These are phyloP conservation scores for Russula foetens DNA, from an alignment of 768 basidiomycete species.

Conservation along the genomic window DNA sequence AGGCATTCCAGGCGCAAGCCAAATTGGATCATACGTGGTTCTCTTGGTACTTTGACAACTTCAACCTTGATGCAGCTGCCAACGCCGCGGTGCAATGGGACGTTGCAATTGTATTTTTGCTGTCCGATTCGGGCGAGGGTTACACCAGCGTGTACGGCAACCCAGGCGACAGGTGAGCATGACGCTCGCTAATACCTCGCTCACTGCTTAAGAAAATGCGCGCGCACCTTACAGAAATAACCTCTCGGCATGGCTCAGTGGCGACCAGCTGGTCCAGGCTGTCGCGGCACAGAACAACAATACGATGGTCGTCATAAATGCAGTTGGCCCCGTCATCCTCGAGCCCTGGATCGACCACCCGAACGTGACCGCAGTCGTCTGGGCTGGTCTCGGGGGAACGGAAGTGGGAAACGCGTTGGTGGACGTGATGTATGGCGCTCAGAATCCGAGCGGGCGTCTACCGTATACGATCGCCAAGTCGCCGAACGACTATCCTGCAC, in stretches of 20 bases:
- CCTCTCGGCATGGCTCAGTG: constrained; percentile 27
- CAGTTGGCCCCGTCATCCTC: constrained; percentile 31
- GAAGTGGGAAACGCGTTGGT: constrained; percentile 56
- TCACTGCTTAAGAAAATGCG: not conserved
- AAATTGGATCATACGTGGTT: constrained; percentile 55
- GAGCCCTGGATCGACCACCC: constrained; percentile 44
- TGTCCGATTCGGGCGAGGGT: constrained; percentile 71
- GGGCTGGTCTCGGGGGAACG: constrained; percentile 50
- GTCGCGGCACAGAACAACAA: constrained; percentile 63
- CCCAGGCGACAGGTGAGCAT: constrained; percentile 48
- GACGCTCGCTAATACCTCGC: no score
- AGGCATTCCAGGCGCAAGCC: constrained; percentile 71
- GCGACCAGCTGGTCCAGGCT: constrained; percentile 45
- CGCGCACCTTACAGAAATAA: not conserved
- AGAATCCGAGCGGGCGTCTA: constrained; percentile 63
- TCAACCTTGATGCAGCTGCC: constrained; percentile 35
- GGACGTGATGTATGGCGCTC: constrained; percentile 67
- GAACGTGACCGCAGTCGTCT: constrained; percentile 24
- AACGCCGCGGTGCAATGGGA: constrained; percentile 31
- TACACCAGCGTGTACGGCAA: constrained; percentile 72
- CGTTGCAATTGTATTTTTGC: constrained; percentile 70
- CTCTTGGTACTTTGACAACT: constrained; percentile 64
- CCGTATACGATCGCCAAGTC: constrained; percentile 64
- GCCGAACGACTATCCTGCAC: constrained; percentile 22
- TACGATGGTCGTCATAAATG: constrained; percentile 62